Percentiles rank a stretch among this genome's conserved stretches.
These are phyloP conservation scores for Lichenothelia convexa DNA, from an alignment of 495 filamentous ascomycete species.

Conservation along the genomic window DNA sequence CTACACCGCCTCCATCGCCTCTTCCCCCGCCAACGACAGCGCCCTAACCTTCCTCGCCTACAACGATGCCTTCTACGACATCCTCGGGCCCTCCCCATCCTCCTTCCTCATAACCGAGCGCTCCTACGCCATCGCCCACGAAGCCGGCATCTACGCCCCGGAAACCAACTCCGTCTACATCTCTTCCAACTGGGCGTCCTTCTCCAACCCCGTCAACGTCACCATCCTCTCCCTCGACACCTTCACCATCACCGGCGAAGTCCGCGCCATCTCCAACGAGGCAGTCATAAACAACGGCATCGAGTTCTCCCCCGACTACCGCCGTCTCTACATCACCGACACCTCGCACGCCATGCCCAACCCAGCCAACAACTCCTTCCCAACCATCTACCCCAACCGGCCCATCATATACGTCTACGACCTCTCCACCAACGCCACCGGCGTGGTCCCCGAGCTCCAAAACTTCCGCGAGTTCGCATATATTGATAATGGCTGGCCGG, in stretches of 20 bases:
- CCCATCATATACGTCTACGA: conserved; percentile 11
- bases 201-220: conserved; percentile 17
- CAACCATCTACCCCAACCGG: conserved; percentile 9
- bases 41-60: too few species aligned
- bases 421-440: conserved; percentile 26
- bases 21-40: conserved; percentile 21
- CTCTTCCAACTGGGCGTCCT: conserved; percentile 30
- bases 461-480: conserved; percentile 20
- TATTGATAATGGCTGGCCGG: conserved; percentile 15
- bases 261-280: conserved; percentile 6
- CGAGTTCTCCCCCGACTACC: conserved; percentile 11
- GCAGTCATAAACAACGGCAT: neutral
- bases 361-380: conserved; percentile 2
- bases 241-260: conserved; percentile 19
- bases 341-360: conserved; percentile 5
- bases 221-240: conserved; percentile 14
- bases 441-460: conserved; percentile 29
- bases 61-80: too few species aligned
- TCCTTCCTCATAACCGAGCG: too few species aligned
- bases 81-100: too few species aligned
- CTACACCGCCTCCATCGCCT: neutral
- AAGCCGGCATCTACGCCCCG: conserved; percentile 37
- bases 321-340: conserved; percentile 11
- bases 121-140: conserved; percentile 37
- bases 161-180: conserved; percentile 35